Base-by-base conservation (phyloP, 495 filamentous ascomycete genomes). In the Penicillium argentinense region DNA sequence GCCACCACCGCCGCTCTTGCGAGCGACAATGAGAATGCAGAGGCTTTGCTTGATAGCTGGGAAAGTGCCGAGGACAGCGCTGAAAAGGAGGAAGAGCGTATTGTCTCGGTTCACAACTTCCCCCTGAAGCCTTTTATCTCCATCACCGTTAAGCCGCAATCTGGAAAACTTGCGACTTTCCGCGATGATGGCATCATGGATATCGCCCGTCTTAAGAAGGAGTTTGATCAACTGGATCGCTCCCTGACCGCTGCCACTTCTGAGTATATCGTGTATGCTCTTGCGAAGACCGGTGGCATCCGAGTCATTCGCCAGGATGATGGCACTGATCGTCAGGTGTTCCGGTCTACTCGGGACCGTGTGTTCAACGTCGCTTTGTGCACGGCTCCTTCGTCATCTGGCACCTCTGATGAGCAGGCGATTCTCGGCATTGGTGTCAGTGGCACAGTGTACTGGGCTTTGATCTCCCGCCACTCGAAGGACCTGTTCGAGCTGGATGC, bases 161-260 rank as follows among this genome's bases (percentile, higher is more conserved):
- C 61, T 44, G 60, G 66, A 49, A 62, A 67, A 45, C 54, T 70
- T 68, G 63, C 75, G n/a, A 61, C 72, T 9, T 80, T 86, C 60
- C 81, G 80, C 14, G 81, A 86, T 39, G 86, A 91, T 55, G 72
- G 80, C 5, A 79, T 95, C 39, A 84, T 93, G 65, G 85, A 91
- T 52, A 91, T 99, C 65, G 91, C 92, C 28, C 83, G 89, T 29
- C 77, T 97, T 42, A 95, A 95, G 74, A 97, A 97, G 68, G 88
- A 93, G 5, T 97, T 97, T 55, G 95, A 99, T 65, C 95, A 97
- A 65, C 81, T 95, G 38, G 95, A 99, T 61, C 87, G 95, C 41
- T 93, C 89, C 38, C 75, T 99, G 33, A 90, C 89, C 23, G 84
- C 91, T 3, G 92, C 91, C 23, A 89, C 88, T n/a, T 85, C 86